phyloP scores from a whole-genome alignment of 805 yeast genomes.

The Clavispora carvajalis region DNA sequence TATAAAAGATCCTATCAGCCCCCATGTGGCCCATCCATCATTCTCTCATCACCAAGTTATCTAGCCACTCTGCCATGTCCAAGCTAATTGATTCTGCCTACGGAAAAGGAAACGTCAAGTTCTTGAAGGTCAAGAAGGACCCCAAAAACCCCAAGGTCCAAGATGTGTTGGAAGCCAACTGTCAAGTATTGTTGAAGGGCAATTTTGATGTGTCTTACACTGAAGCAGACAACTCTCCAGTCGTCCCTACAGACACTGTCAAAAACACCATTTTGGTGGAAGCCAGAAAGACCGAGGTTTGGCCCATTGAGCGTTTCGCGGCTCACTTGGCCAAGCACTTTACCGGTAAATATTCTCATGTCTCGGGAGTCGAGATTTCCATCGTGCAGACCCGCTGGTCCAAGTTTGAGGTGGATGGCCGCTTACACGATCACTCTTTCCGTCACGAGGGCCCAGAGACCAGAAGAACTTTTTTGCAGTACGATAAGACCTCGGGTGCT shows the following conservation, averaged over 20 bases:
- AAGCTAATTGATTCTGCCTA: conserved; percentile 48
- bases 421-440: conserved; percentile 78
- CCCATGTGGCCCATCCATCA: background rate
- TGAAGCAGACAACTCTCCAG: conserved; percentile 78
- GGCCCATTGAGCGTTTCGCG: conserved; percentile 90
- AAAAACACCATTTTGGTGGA: conserved; percentile 82
- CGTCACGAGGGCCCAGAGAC: conserved; percentile 80
- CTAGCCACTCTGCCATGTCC: conserved; percentile 8
- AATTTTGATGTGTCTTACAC: conserved; percentile 78
- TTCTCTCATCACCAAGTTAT: background rate
- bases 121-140: conserved; percentile 82
- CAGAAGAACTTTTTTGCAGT: conserved; percentile 53
- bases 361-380: conserved; percentile 61
- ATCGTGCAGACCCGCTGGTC: conserved; percentile 78
- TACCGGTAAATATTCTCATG: conserved; percentile 68
- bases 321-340: conserved; percentile 81
- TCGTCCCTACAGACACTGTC: conserved; percentile 92
- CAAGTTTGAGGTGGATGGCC: conserved; percentile 69
- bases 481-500: conserved; percentile 45
- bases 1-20: conserved; percentile 1
- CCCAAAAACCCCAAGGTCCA: conserved; percentile 67
- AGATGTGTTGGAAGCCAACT: conserved; percentile 82
- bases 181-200: conserved; percentile 69
- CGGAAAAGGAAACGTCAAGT: conserved; percentile 92
- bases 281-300: conserved; percentile 77